A percentile compares a stretch with the other conserved stretches of the same genome.
Evolutionary conservation across 345 rosid genomes (phyloP).

Genomic region (Gossypium stocksii): DNA sequence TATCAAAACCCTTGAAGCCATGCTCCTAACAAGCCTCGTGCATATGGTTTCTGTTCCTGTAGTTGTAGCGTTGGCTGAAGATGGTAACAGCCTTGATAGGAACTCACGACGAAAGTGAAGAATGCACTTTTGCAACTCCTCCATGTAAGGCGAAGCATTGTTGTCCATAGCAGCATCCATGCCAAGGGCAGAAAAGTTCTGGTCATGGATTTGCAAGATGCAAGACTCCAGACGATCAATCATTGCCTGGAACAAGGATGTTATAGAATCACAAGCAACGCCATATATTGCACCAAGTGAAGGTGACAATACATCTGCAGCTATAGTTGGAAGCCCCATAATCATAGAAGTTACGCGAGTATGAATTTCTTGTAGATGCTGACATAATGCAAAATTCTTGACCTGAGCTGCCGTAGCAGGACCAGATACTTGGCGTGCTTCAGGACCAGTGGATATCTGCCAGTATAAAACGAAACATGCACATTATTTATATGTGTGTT

Average conservation of each 20-base stretch:
- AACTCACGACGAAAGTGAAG: constrained; percentile 90
- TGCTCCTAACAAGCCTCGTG: constrained; percentile 79
- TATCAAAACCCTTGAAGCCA: constrained; percentile 83
- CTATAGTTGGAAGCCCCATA: constrained; percentile 63
- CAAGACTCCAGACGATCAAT: constrained; percentile 83
- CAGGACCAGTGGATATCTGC: constrained; percentile 96
- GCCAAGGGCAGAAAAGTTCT: constrained; percentile 65
- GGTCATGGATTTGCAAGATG: constrained; percentile 88
- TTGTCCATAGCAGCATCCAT: constrained; percentile 83
- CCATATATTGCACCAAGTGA: constrained; percentile 70
- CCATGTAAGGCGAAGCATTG: constrained; percentile 94
- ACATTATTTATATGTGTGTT: background rate
- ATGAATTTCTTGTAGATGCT: constrained; percentile 91
- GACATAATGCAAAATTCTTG: constrained; percentile 83
- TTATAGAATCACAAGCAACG: constrained; percentile 85
- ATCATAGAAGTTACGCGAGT: constrained; percentile 66
- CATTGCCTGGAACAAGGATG: constrained; percentile 91
- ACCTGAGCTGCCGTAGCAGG: constrained; percentile 84
- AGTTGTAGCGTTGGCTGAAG: constrained; percentile 47
- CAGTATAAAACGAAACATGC: constrained; percentile 20
- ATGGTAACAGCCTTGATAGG: constrained; percentile 74
- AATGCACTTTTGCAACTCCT: constrained; percentile 79
- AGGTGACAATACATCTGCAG: constrained; percentile 74
- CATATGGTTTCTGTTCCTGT: constrained; percentile 79
- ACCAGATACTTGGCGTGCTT: constrained; percentile 82